Percentiles rank a stretch among this genome's conserved stretches.
phyloP scores from a whole-genome alignment of 148 eudicot species.

The Dysphania ambrosioides region DNA sequence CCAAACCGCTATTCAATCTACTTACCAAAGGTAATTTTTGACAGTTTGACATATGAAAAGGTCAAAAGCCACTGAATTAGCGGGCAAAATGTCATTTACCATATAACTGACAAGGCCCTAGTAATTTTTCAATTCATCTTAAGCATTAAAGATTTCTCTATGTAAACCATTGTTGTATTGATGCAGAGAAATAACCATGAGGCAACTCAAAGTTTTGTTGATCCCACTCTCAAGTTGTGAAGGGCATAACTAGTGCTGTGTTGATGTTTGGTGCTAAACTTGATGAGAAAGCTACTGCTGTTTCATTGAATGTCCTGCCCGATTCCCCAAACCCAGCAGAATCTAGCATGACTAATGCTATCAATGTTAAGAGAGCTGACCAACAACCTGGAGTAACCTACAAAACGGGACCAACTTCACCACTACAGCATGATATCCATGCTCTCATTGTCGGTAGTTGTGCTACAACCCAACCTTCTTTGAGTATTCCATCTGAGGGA shows the following conservation, averaged over 20 bases:
- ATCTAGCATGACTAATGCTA: constrained; percentile 33
- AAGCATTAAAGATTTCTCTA: neutral
- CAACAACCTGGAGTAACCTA: constrained; percentile 37
- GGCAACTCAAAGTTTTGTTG: constrained; percentile 43
- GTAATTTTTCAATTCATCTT: no score
- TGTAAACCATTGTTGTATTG: constrained; percentile 3
- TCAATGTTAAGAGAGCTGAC: constrained; percentile 38
- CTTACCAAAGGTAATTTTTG: neutral
- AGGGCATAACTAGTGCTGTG: constrained; percentile 36
- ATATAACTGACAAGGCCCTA: no score
- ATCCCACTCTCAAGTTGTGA: constrained; percentile 46
- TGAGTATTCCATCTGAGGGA: constrained; percentile 36
- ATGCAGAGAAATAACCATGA: constrained; percentile 48
- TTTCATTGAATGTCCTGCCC: constrained; percentile 36
- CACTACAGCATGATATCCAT: constrained; percentile 44
- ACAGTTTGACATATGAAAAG: neutral
- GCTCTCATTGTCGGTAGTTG: constrained; percentile 33
- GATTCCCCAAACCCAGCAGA: constrained; percentile 41
- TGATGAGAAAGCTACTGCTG: constrained; percentile 38
- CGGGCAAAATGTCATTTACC: neutral
- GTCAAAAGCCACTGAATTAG: neutral
- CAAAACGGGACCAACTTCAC: constrained; percentile 33
- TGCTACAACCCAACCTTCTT: constrained; percentile 36
- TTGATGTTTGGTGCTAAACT: constrained; percentile 46
- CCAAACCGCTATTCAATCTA: neutral